A percentile compares a stretch with the other conserved stretches of the same genome.
These are phyloP conservation scores for Dillenia turbinata DNA, from an alignment of 164 flowering plant genomes.

Conservation along the genomic window DNA sequence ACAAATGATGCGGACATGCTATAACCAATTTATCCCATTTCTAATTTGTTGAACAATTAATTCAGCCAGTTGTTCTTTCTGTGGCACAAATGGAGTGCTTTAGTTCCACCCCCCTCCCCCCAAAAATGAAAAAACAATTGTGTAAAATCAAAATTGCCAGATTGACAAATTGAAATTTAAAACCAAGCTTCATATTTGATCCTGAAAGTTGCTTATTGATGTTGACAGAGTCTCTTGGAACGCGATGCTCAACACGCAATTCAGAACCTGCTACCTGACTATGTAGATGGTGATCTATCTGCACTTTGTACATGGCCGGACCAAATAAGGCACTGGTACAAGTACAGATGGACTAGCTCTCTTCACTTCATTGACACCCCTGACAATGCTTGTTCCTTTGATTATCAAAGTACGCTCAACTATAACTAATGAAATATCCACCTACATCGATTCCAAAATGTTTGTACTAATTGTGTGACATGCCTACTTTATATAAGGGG, in stretches of 20 bases:
- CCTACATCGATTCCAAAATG: too few species aligned
- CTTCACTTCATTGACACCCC: slow-evolving; percentile 98
- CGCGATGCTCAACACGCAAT: slow-evolving; percentile 71
- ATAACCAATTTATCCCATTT: too few species aligned
- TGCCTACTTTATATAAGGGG: slow-evolving; percentile 45
- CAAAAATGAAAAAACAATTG: too few species aligned
- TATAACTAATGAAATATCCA: not conserved
- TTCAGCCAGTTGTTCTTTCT: too few species aligned
- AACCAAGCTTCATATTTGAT: too few species aligned
- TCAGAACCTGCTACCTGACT: slow-evolving; percentile 59
- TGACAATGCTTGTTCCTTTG: slow-evolving; percentile 65
- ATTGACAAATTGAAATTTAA: too few species aligned
- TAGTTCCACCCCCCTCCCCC: too few species aligned
- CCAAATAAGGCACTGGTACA: slow-evolving; percentile 87
- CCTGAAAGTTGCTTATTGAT: not conserved
- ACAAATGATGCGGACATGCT: too few species aligned
- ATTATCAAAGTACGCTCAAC: slow-evolving; percentile 49
- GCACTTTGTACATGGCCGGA: slow-evolving; percentile 90
- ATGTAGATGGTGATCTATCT: slow-evolving; percentile 70
- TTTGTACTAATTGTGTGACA: not conserved
- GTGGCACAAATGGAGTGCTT: too few species aligned
- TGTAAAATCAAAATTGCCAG: too few species aligned
- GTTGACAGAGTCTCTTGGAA: slow-evolving; percentile 44
- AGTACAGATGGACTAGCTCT: slow-evolving; percentile 83
- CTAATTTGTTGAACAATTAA: too few species aligned